Base-by-base conservation (phyloP, 2,329 filamentous ascomycete genomes). In the Stemphylium lycopersici region DNA sequence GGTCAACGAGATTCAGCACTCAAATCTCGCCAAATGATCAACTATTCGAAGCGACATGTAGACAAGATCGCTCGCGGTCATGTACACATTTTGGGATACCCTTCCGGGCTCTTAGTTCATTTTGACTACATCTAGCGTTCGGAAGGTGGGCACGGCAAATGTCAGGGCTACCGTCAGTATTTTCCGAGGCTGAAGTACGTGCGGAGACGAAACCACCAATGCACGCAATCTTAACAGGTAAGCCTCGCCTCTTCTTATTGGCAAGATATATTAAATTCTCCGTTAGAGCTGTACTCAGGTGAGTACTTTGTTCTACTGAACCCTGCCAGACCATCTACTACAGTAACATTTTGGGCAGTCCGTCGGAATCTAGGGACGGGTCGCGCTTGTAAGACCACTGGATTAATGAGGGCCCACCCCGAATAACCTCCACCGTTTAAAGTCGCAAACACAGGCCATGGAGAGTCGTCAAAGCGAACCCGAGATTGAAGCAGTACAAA, bases 281-380 rank as follows among this genome's bases (percentile, higher is more conserved):
- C 44, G 44, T 32, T 20, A 24, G 7, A 26, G 38, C 15, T 39
- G n/a, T 38, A 41, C 32, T 39, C 32, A 49, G 41, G 39, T 53
- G 38, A 48, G 50, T 47, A 48, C 32, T 37, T 29, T 18, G n/a
- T 3, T n/a, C 26, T 48, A 22, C 33, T 41, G 34, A 42, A 12
- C 18, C 50, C 49, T 24, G 38, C 16, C 11, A 31, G 24, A 22
- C 24, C 31, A n/a, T 12, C 18, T 40, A 24, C 18, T 39, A 15
- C 16, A 48, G 13, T 7, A 33, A 10, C n/a, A 24, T 33, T 48
- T 40, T 36, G 50, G 38, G 37, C 31, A 32, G 26, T 48, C 50
- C 33, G 39, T 42, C 50, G 50, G 50, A 42, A 43, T 49, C 50
- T 53, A 53, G 50, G 50, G 50, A 53, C 45, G 50, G 16, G 26